Percentiles rank a stretch among this genome's conserved stretches.
Evolutionary conservation across 2,329 filamentous ascomycete genomes (phyloP).

Genomic region (Xylaria sp.): DNA sequence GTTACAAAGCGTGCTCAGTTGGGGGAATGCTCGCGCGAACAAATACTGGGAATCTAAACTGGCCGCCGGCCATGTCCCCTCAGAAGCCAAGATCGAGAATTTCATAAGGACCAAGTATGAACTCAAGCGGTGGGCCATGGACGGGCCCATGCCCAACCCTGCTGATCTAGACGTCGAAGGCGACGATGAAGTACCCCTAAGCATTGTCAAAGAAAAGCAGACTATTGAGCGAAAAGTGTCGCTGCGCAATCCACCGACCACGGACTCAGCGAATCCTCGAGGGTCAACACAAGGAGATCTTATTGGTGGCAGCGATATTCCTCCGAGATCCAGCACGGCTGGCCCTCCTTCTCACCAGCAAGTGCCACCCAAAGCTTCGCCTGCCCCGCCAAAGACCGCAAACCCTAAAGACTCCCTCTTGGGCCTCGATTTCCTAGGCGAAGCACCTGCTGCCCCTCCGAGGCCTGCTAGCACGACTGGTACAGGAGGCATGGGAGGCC

Average conservation of each 20-base stretch:
- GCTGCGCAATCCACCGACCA: slow-evolving; percentile 67
- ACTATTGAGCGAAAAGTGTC: slow-evolving; percentile 68
- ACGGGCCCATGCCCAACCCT: slow-evolving; percentile 94
- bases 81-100: slow-evolving; percentile 98
- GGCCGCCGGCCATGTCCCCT: slow-evolving; percentile 88
- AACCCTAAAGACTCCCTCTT: slow-evolving; percentile 88
- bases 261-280: slow-evolving; percentile 53
- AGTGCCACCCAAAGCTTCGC: slow-evolving; percentile 68
- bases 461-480: slow-evolving; percentile 84
- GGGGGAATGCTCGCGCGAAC: slow-evolving; percentile 96
- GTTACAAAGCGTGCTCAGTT: slow-evolving; percentile 89
- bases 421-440: slow-evolving; percentile 91
- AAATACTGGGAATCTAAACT: slow-evolving; percentile 99
- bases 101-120: slow-evolving; percentile 99
- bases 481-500: slow-evolving; percentile 66
- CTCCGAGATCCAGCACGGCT: slow-evolving; percentile 78
- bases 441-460: slow-evolving; percentile 73
- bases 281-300: slow-evolving; percentile 73
- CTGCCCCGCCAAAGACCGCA: slow-evolving; percentile 74
- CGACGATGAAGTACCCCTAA: slow-evolving; percentile 81
- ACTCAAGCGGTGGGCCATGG: slow-evolving; percentile 99
- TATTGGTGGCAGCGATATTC: slow-evolving; percentile 78
- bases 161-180: slow-evolving; percentile 82
- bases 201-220: slow-evolving; percentile 73
- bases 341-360: slow-evolving; percentile 67